Base-by-base conservation (phyloP, 495 filamentous ascomycete genomes). In the Aspergillus sclerotioniger region DNA sequence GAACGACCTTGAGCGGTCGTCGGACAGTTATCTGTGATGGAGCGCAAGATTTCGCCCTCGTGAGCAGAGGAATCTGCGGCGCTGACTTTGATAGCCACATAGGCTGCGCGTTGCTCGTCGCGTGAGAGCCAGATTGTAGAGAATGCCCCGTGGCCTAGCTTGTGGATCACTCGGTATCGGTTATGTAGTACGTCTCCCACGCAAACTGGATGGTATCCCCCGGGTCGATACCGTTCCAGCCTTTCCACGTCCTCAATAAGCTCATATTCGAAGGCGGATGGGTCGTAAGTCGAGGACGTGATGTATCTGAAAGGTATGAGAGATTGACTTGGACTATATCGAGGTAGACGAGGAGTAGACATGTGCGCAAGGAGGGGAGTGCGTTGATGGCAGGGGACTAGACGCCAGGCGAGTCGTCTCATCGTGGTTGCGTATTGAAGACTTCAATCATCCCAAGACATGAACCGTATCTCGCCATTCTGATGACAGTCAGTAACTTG, bases 121-220 rank as follows among this genome's bases (percentile, higher is more conserved):
- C 56, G 58, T 25, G 63, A 68, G 6, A 76, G 64, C 72, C 67
- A 75, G 4, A 53, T 61, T 16, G 71, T 74, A 54, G 71, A 72
- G 53, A 64, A 74, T 12, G 62, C 51, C 28, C 70, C 70, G 56
- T 67, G 45, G n/a, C 71, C 73, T 0, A 74, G 67, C 46, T 76
- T 74, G 47, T 72, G 65, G 50, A 71, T 57, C 15, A 73, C 60
- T 31, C 60, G 62, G 63, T 75, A 75, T 48, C 72, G 70, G 61
- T 55, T 35, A 39, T 74, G 60, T 57, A 74, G 65, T 3, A 62
- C 53, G 63, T 74, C 70, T 16, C 68, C 68, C 53, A 76, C 70
- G 59, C 54, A 16, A 8, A 76, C 44, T 13, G 67, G 65, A 53
- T 70, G 72, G 57, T 71, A 74, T 35, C 69, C 71, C 13, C 71